Evolutionary conservation across 139 green algal species (phyloP).

Genomic region (Limnomonas spitsbergensis): DNA sequence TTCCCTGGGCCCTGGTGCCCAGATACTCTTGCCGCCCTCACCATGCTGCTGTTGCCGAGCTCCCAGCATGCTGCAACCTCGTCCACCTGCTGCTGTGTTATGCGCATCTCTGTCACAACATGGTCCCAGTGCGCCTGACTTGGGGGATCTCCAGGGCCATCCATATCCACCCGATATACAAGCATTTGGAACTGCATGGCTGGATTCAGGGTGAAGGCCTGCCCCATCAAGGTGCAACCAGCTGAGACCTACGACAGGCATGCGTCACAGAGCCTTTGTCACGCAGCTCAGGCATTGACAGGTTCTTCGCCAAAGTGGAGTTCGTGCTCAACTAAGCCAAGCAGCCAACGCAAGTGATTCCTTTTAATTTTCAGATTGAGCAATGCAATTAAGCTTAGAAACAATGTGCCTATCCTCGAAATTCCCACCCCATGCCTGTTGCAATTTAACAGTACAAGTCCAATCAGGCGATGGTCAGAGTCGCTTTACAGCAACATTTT

Average conservation of each 20-base stretch:
- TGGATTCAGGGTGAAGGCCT: background rate
- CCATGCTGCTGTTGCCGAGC: background rate
- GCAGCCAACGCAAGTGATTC: too few species aligned
- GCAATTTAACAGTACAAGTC: too few species aligned
- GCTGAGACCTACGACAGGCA: background rate
- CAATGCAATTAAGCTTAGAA: too few species aligned
- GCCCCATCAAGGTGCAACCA: background rate
- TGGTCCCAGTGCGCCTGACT: background rate
- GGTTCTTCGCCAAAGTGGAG: too few species aligned
- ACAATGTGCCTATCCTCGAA: too few species aligned
- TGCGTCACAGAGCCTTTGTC: too few species aligned
- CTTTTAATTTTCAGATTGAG: too few species aligned
- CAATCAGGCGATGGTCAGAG: too few species aligned
- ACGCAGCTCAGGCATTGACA: too few species aligned
- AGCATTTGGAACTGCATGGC: background rate
- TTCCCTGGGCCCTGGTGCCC: background rate
- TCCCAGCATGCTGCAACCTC: background rate
- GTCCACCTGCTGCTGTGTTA: background rate
- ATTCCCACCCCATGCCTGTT: too few species aligned
- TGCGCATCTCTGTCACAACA: background rate
- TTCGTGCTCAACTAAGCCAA: too few species aligned
- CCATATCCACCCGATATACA: background rate
- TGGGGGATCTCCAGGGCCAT: background rate
- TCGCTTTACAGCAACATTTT: too few species aligned
- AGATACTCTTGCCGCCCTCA: background rate